Conservation (phyloP, 2,329 filamentous ascomycete genomes). For the Lachnellula cervina region DNA sequence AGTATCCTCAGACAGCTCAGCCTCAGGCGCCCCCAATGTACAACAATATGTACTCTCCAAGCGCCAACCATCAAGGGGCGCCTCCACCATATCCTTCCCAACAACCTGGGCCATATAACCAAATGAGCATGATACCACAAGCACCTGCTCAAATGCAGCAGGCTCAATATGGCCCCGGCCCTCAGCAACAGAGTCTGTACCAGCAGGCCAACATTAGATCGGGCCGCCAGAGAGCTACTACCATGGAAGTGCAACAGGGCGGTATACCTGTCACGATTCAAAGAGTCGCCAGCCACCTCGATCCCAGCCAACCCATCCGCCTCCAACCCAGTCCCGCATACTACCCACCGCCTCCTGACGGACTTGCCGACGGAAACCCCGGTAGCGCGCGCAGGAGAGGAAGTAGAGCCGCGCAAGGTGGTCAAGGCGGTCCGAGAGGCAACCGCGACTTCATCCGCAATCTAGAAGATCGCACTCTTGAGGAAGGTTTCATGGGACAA, state of each 20-base stretch:
- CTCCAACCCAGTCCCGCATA: constrained; percentile 95
- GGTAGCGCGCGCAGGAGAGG: constrained; percentile 65
- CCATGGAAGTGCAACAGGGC: constrained; percentile 91
- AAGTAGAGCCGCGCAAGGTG: constrained; percentile 62
- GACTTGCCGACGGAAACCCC: constrained; percentile 60
- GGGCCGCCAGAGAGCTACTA: constrained; percentile 83
- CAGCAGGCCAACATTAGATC: constrained; percentile 71
- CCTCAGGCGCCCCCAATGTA: constrained; percentile 62
- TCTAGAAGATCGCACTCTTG: constrained; percentile 87
- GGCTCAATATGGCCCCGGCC: constrained; percentile 52
- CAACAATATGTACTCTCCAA: constrained; percentile 73
- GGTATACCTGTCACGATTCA: constrained; percentile 92
- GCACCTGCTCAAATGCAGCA: constrained; percentile 60
- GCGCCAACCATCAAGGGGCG: constrained; percentile 44
- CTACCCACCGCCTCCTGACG: constrained; percentile 88
- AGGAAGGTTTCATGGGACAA: constrained; percentile 81
- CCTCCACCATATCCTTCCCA: constrained; percentile 79
- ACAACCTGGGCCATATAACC: constrained; percentile 59
- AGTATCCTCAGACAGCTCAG: constrained; percentile 41
- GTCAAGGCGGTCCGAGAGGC: constrained; percentile 46
- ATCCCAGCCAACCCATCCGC: constrained; percentile 89
- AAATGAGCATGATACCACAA: constrained; percentile 64
- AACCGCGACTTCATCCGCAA: constrained; percentile 92
- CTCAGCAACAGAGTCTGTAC: constrained; percentile 61
- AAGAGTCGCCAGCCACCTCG: constrained; percentile 89